Evolutionary conservation across 345 rosid genomes (phyloP), one percentile per base, ranked within the genome.

Genomic region (Hypericum androsaemum): DNA sequence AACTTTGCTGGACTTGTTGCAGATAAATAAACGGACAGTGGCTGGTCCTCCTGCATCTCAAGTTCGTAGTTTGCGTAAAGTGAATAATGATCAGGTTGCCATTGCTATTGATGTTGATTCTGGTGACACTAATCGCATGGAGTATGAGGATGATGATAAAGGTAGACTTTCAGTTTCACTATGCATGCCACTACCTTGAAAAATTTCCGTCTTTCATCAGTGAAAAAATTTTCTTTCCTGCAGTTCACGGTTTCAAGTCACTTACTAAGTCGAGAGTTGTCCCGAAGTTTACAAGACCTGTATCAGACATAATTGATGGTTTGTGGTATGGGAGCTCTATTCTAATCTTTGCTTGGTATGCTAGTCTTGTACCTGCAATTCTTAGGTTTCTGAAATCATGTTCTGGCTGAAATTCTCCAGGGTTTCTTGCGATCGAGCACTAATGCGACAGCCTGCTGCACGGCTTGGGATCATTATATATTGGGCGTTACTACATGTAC

Each of bases 211-310:
- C 22, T n/a, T 41, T 38, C 37, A 37, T 37, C 7, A 37, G 42
- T 3, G 37, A 41, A 54, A 16, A 39, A 16, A 12, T 32, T 8
- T 13, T 56, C 42, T 13, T 50, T 41, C 53, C 55, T 41, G 7
- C 65, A 83, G 97, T 78, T 66, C 99, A 83, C 73, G 97, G 99
- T 60, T 92, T 88, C 84, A 85, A 83, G 80, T 85, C 90, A 22
- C 94, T 92, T 42, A 64, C 94, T 11, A 70, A 87, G 37, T 94
- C 95, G 35, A 81, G 86, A 74, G 64, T 83, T 56, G 71, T 80
- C 53, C 99, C 95, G 44, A 77, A 71, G 71, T 83, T 86, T 72
- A 71, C 95, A 50, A 73, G 97, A 68, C 94, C 88, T 22, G 67
- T 77, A 63, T 68, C 89, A 10, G 87, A 80, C 83, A 72, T 79